These are phyloP conservation scores for Lipomyces starkeyi DNA, from an alignment of 805 yeast species.

Conservation along the genomic window DNA sequence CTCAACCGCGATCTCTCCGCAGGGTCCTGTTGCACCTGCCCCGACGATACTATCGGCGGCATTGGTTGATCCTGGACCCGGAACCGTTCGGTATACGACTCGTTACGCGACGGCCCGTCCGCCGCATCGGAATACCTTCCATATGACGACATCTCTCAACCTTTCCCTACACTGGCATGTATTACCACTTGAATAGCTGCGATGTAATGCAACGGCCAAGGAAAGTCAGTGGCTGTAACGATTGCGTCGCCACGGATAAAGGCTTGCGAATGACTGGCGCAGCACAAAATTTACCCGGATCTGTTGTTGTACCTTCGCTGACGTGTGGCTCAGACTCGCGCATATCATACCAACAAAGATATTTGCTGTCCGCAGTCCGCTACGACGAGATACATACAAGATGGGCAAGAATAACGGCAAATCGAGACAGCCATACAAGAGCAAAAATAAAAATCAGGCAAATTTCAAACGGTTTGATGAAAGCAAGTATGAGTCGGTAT, in stretches of 20 bases:
- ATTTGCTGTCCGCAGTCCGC: not conserved
- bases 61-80: slow-evolving; percentile 38
- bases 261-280: not conserved
- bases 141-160: slow-evolving; percentile 21
- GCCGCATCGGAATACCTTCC: slow-evolving; percentile 32
- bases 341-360: not conserved
- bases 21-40: slow-evolving; percentile 19
- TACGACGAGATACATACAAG: not conserved
- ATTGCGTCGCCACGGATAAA: not conserved
- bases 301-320: not conserved
- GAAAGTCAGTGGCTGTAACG: not conserved
- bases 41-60: slow-evolving; percentile 8
- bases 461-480: not conserved
- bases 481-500: not conserved
- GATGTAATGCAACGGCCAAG: not conserved
- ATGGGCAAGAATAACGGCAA: slow-evolving; percentile 1
- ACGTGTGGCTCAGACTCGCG: too few relatives aligned
- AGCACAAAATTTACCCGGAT: not conserved
- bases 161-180: not conserved
- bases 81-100: slow-evolving; percentile 46
- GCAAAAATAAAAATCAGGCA: not conserved
- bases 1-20: slow-evolving; percentile 40
- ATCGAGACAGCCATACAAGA: not conserved
- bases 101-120: slow-evolving; percentile 28
- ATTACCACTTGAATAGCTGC: not conserved